Conservation (phyloP, 192 early-diverging fungal genomes). For the Coemansia sp. region DNA sequence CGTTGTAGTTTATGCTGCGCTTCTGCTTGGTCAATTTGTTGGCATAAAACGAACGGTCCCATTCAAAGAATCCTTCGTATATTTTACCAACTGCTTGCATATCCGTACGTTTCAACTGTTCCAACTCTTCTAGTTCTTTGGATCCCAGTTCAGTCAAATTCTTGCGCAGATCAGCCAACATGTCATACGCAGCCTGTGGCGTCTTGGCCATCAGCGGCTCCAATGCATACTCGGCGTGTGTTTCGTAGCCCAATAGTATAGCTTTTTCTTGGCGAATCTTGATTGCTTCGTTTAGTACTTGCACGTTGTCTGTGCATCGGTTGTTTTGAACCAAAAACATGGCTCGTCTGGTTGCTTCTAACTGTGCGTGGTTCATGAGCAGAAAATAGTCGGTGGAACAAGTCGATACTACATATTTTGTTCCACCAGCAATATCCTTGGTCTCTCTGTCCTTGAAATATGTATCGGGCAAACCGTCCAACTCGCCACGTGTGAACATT, state of each 20-base stretch:
- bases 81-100: constrained; percentile 22
- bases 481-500: constrained; percentile 51
- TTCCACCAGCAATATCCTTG: constrained; percentile 51
- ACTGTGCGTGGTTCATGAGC: constrained; percentile 51
- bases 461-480: constrained; percentile 66
- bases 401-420: constrained; percentile 61
- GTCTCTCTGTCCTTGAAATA: constrained; percentile 59
- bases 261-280: constrained; percentile 45
- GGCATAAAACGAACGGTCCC: constrained; percentile 70
- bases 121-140: constrained; percentile 56
- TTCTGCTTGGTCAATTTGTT: constrained; percentile 58
- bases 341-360: constrained; percentile 50
- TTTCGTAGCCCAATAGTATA: constrained; percentile 62
- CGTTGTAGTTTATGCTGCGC: constrained; percentile 64
- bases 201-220: constrained; percentile 76
- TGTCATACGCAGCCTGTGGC: constrained; percentile 57
- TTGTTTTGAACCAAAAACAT: constrained; percentile 47
- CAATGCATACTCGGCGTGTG: constrained; percentile 64
- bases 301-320: constrained; percentile 57
- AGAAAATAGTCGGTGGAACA: constrained; percentile 56
- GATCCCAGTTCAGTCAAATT: constrained; percentile 53
- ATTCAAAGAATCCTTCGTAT: constrained; percentile 55
- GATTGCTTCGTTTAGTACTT: constrained; percentile 54
- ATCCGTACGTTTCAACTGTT: constrained; percentile 59
- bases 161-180: constrained; percentile 57